Percentiles rank a stretch among this genome's conserved stretches.
These are phyloP conservation scores for Coriaria nepalensis DNA, from an alignment of 306 rosid species.

Conservation along the genomic window DNA sequence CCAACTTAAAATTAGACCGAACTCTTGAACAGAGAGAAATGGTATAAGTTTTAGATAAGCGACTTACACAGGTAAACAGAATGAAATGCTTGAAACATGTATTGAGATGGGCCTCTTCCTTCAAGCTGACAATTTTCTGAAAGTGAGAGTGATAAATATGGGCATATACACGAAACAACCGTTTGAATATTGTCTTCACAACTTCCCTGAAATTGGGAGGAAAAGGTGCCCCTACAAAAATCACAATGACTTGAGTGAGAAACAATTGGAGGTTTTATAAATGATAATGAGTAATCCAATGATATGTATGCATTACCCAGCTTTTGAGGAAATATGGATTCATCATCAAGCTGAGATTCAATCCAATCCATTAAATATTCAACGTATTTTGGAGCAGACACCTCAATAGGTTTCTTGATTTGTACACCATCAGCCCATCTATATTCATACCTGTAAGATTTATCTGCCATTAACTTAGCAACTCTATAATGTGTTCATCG, in stretches of 20 bases:
- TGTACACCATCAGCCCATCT: slow-evolving; percentile 99
- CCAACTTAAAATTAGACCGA: neutral
- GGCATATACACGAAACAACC: slow-evolving; percentile 96
- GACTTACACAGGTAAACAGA: slow-evolving; percentile 90
- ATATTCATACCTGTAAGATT: slow-evolving; percentile 72
- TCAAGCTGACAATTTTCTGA: slow-evolving; percentile 96
- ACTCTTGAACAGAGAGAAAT: neutral
- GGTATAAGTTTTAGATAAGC: neutral
- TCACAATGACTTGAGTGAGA: slow-evolving; percentile 4
- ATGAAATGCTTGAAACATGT: slow-evolving; percentile 99
- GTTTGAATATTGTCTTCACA: slow-evolving; percentile 93
- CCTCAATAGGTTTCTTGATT: slow-evolving; percentile 97
- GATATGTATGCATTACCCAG: slow-evolving; percentile 40
- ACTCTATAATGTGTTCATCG: slow-evolving; percentile 11
- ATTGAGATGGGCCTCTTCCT: slow-evolving; percentile 98
- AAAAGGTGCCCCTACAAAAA: slow-evolving; percentile 70
- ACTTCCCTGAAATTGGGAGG: slow-evolving; percentile 90
- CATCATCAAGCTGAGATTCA: slow-evolving; percentile 94
- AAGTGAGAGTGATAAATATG: slow-evolving; percentile 97
- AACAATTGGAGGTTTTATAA: neutral
- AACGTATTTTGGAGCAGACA: slow-evolving; percentile 96
- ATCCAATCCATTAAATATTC: slow-evolving; percentile 99
- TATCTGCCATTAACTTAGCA: neutral
- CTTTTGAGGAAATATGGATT: slow-evolving; percentile 95
- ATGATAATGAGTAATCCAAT: too few species aligned